Evolutionary conservation across 176 grass and related monocot genomes (phyloP).

Genomic region (Echinochloa phyllopogon): DNA sequence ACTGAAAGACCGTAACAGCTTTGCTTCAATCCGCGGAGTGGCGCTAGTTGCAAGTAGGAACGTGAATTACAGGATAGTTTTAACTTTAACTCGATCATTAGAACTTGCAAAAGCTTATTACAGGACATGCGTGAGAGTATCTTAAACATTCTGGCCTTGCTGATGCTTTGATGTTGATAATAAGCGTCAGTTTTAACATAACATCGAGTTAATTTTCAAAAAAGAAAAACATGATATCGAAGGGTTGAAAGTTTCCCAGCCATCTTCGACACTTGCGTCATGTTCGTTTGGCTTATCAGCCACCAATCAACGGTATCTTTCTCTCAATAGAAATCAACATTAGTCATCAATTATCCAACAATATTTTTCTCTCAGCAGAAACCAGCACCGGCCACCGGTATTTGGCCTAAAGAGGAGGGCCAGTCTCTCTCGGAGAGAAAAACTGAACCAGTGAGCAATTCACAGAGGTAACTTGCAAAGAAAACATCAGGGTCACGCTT

Average conservation of each 20-base stretch:
- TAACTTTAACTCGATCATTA: not conserved
- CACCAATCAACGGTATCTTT: too few species aligned
- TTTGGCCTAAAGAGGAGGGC: not conserved
- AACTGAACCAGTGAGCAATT: constrained; percentile 8
- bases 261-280: not conserved
- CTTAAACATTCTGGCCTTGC: too few species aligned
- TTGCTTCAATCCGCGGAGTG: not conserved
- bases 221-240: too few species aligned
- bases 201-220: too few species aligned
- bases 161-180: constrained; percentile 16
- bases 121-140: too few species aligned
- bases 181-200: not conserved
- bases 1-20: not conserved
- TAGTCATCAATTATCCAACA: too few species aligned
- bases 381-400: too few species aligned
- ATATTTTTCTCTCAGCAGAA: too few species aligned
- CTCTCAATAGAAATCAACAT: too few species aligned
- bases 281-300: too few species aligned
- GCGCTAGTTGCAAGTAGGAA: not conserved
- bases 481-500: constrained; percentile 22
- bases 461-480: not conserved
- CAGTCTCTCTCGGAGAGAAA: not conserved
- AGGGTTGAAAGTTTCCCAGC: not conserved
- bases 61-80: not conserved
- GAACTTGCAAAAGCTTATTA: not conserved